Base-by-base conservation (phyloP, 371 early-diverging fungal genomes). In the Quaeritorhiza haematococci region DNA sequence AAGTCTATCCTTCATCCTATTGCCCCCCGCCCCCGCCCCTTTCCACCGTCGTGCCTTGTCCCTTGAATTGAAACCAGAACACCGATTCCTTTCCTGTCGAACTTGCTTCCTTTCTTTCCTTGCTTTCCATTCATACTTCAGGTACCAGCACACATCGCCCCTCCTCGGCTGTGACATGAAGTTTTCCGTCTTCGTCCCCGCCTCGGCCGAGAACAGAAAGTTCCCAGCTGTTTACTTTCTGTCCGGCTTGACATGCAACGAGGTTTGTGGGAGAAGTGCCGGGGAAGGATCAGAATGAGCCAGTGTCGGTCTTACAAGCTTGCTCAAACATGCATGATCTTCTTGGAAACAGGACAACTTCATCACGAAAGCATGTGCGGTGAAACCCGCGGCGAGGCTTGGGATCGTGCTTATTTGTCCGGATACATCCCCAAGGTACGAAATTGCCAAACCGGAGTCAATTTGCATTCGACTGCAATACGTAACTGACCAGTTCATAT, bases 401-500 rank as follows among this genome's bases (percentile, higher is more conserved):
- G 84, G 84, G 24, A 47, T 93, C 28, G 87, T 86, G 10, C 66
- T 93, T 7, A 75, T 93, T 48, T 84, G 83, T 30, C 93, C 94
- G 10, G 93, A 93, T 68, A 92, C 90, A n/a, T 87, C 87, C 42
- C 93, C 93, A 29, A 82, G 91, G 34, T n/a, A n/a, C n/a, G n/a
- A n/a, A n/a, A n/a, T n/a, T n/a, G n/a, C n/a, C n/a, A n/a, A n/a
- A n/a, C n/a, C n/a, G n/a, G n/a, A n/a, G n/a, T n/a, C n/a, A n/a
- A n/a, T n/a, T 2, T 48, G 50, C 10, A 27, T 69, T 52, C 59
- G 62, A 50, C 50, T 63, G 61, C 59, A 48, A 65, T 69, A 61
- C 13, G 56, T 53, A 7, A 48, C 43, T 54, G 17, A 54, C 34
- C 54, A 15, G 48, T 44, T 26, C 30, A 23, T 17, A 41, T 51